Evolutionary conservation across 192 early-diverging fungal species (phyloP).

Genomic region (Entophlyctis helioformis): DNA sequence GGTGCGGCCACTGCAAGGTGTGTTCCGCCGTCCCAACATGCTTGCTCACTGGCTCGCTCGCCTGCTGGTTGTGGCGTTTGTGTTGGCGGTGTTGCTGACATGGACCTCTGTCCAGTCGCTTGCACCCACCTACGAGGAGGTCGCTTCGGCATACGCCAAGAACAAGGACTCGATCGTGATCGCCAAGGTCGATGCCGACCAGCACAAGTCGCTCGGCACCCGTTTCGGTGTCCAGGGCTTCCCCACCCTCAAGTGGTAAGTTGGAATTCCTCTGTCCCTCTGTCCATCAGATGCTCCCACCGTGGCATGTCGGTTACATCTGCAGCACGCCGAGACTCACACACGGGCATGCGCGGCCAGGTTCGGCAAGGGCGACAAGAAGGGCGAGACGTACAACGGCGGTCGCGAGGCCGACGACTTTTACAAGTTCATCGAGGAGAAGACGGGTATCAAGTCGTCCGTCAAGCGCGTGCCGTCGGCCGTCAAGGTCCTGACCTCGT

Average conservation of each 20-base stretch:
- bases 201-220: conserved; percentile 68
- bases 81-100: too few species aligned
- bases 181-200: conserved; percentile 67
- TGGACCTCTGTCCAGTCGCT: not conserved
- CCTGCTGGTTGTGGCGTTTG: not conserved
- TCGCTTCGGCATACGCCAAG: conserved; percentile 65
- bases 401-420: conserved; percentile 79
- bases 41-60: not conserved
- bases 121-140: conserved; percentile 56
- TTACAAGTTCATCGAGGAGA: conserved; percentile 61
- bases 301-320: not conserved
- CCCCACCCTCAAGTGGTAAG: conserved; percentile 77
- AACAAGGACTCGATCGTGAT: conserved; percentile 68
- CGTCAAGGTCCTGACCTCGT: conserved; percentile 58
- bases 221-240: conserved; percentile 67
- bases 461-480: conserved; percentile 49
- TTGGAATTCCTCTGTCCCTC: not conserved
- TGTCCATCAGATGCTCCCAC: not conserved
- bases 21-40: not conserved
- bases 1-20: conserved; percentile 74
- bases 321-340: too few species aligned
- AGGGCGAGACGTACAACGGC: conserved; percentile 65
- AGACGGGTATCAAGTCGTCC: conserved; percentile 49
- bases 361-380: conserved; percentile 70
- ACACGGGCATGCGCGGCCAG: not conserved